Evolutionary conservation across 495 filamentous ascomycete genomes (phyloP).

Genomic region (Durotheca rogersii): DNA sequence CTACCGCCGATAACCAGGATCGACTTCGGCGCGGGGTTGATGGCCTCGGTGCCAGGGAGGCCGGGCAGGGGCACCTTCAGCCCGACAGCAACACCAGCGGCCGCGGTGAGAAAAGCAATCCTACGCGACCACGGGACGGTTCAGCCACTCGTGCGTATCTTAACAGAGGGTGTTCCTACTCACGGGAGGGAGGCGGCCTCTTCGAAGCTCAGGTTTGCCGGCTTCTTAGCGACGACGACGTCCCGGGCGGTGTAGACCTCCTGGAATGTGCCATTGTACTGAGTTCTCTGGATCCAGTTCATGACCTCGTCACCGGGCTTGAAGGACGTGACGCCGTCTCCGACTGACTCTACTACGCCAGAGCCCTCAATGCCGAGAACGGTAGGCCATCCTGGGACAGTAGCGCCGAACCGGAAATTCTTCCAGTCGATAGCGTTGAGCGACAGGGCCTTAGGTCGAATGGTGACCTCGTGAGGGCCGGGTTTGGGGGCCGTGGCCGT

Average conservation of each 20-base stretch:
- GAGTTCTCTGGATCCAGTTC: constrained; percentile 23
- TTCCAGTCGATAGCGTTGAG: constrained; percentile 46
- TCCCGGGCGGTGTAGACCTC: constrained; percentile 39
- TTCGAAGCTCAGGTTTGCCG: constrained; percentile 37
- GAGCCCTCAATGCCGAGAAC: constrained; percentile 44
- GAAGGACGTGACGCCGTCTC: constrained; percentile 31
- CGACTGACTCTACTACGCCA: constrained; percentile 39
- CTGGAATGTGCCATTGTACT: constrained; percentile 41
- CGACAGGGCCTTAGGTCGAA: constrained; percentile 38
- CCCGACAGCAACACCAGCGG: constrained; percentile 32
- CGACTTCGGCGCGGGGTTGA: constrained; percentile 25
- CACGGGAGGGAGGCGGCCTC: constrained; percentile 48
- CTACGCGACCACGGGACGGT: too few species aligned
- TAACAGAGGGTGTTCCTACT: constrained; percentile 1
- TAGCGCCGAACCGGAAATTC: constrained; percentile 36
- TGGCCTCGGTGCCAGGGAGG: constrained; percentile 16
- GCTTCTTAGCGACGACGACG: constrained; percentile 44
- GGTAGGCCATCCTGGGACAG: constrained; percentile 38
- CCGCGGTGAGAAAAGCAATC: constrained; percentile 44
- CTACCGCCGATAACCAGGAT: constrained; percentile 48
- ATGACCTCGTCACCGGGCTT: constrained; percentile 46
- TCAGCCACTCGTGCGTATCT: not conserved
- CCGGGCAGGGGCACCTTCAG: constrained; percentile 36
- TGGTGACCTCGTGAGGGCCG: constrained; percentile 36
- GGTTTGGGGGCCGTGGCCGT: constrained; percentile 31